Evolutionary conservation across 163 green algal species (phyloP), one percentile per base, ranked within the genome.

Genomic region (Picocystis sp.): DNA sequence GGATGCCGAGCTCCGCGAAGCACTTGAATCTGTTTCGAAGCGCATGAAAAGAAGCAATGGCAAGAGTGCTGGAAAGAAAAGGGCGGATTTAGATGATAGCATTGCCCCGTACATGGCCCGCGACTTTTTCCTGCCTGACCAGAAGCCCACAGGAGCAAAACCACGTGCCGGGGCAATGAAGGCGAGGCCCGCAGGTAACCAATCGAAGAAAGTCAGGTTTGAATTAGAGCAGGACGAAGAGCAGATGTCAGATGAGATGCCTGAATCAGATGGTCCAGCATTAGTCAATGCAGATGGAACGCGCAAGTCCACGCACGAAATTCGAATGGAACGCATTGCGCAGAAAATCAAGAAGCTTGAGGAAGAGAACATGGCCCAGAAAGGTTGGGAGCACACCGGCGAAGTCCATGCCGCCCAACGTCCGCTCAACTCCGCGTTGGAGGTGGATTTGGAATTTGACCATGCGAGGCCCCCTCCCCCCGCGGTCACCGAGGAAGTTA

Each of bases 401-500:
- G 84, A 92, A 62, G 67, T 80, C 8, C 52, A 52, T 12, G 55
- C 50, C 34, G 19, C n/a, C 14, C 42, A 56, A 8, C 70, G 84
- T 3, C 84, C 84, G 0, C 53, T 89, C 17, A 90, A 93, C 74
- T 82, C 67, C 12, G 81, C 75, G 0, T 58, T 93, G 61, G 83
- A 87, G 63, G 50, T 89, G 5, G 83, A 94, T 64, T 58, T 94
- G 50, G 84, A 94, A 43, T 94, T 86, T 65, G 82, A 94, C 43
- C 79, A 72, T 22, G 81, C 58, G 3, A 23, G 43, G 51, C 56
- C 47, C 23, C 67, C 67, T 79, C 70, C 78, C 15, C 82, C 82
- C 0, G 66, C 69, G 42, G 76, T 78, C 11, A 92, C 78, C 1
- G 76, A 89, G 60, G 80, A 86, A 50, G 70, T 60, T 43, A 88